A percentile compares a stretch with the other conserved stretches of the same genome.
phyloP scores from a whole-genome alignment of 768 basidiomycete genomes.

The Neoboletus magnificus region DNA sequence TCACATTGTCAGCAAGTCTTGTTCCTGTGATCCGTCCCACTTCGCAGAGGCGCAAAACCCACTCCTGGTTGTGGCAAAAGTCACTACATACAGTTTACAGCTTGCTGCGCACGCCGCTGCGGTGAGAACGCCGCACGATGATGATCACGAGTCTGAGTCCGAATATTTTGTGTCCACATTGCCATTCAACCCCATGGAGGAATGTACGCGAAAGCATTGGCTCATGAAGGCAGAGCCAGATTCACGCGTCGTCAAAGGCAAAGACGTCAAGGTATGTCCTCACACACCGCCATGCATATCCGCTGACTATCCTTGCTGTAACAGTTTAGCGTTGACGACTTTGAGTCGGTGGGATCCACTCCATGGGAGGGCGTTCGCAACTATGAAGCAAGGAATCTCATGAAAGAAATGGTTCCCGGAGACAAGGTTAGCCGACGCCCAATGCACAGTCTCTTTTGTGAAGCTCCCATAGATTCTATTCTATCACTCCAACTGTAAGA shows the following conservation, averaged over 20 bases:
- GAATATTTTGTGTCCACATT: not conserved
- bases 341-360: conserved; percentile 65
- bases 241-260: conserved; percentile 78
- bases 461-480: conserved; percentile 62
- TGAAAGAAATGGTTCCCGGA: conserved; percentile 75
- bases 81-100: not conserved
- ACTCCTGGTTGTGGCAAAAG: not conserved
- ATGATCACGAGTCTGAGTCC: not conserved
- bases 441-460: not conserved
- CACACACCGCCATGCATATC: not conserved
- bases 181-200: conserved; percentile 1
- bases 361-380: conserved; percentile 90
- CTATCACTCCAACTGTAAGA: conserved; percentile 87
- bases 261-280: conserved; percentile 69
- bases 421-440: conserved; percentile 54
- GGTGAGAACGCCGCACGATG: too few relatives aligned
- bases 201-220: conserved; percentile 43
- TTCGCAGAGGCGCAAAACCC: not conserved
- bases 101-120: not conserved
- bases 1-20: not conserved
- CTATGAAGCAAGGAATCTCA: conserved; percentile 77
- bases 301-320: not conserved
- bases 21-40: not conserved
- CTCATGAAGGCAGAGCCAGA: conserved; percentile 87
- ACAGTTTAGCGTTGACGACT: conserved; percentile 86